These are phyloP conservation scores for Penicillium fuscoglaucum DNA, from an alignment of 2,329 filamentous ascomycete genomes.

Conservation along the genomic window DNA sequence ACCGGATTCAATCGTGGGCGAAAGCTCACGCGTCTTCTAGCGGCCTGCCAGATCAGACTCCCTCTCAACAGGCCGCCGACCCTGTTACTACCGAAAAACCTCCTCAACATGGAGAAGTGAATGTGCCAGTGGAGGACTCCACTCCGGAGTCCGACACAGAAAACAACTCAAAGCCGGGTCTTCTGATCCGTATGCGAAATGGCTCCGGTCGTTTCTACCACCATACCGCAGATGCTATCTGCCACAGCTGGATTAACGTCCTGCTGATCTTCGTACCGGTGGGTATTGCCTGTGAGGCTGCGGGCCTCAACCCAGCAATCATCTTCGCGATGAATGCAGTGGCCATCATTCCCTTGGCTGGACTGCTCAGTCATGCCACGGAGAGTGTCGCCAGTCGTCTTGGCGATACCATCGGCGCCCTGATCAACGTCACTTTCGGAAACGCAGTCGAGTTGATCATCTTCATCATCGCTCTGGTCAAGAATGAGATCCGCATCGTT, in stretches of 20 bases:
- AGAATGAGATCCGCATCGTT: conserved; percentile 85
- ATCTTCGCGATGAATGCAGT: conserved; percentile 74
- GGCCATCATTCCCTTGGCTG: conserved; percentile 73
- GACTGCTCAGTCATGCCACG: conserved; percentile 69
- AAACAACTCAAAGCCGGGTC: conserved; percentile 22
- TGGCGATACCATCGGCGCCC: conserved; percentile 70
- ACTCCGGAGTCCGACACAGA: conserved; percentile 23
- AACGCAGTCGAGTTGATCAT: conserved; percentile 80
- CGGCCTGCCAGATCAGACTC: conserved; percentile 9
- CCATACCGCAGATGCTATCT: conserved; percentile 38
- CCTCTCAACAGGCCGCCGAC: conserved; percentile 4
- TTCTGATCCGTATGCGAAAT: conserved; percentile 33
- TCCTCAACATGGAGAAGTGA: conserved; percentile 34
- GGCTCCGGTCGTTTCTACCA: conserved; percentile 33
- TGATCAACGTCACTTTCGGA: conserved; percentile 76
- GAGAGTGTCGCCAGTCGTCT: conserved; percentile 72
- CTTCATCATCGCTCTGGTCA: conserved; percentile 73
- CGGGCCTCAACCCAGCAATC: conserved; percentile 56
- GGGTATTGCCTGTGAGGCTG: conserved; percentile 42
- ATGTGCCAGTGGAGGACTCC: conserved; percentile 17
- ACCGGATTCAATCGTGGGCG: conserved; percentile 44
- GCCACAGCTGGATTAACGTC: conserved; percentile 47
- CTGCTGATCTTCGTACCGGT: conserved; percentile 45
- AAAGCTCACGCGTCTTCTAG: conserved; percentile 40
- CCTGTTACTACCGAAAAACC: conserved; percentile 9